Evolutionary conservation across 2,329 filamentous ascomycete genomes (phyloP).

Genomic region (Xylaria sp.): DNA sequence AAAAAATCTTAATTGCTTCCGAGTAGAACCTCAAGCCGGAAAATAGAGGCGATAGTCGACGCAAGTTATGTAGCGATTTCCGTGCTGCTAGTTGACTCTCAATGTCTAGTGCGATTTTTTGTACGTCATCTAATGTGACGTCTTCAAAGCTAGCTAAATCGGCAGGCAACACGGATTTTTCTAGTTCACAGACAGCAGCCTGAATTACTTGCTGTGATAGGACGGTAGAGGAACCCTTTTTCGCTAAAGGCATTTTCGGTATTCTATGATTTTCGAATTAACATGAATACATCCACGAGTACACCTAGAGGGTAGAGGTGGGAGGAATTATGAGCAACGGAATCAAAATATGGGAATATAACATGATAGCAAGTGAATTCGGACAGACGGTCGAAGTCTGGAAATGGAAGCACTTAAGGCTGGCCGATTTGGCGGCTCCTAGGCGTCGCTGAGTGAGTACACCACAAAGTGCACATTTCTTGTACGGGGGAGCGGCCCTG

Average conservation of each 20-base stretch:
- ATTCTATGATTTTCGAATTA: neutral
- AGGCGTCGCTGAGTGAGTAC: too few species aligned
- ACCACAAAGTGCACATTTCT: too few species aligned
- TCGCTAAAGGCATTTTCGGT: neutral
- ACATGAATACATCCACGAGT: neutral
- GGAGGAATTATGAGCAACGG: too few species aligned
- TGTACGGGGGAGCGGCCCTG: too few species aligned
- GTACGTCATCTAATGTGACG: conserved; percentile 3
- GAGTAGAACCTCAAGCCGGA: conserved; percentile 45
- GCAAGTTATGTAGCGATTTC: conserved; percentile 43
- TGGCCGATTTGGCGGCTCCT: too few species aligned
- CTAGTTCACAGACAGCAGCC: neutral
- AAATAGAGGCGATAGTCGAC: conserved; percentile 45
- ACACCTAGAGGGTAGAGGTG: neutral
- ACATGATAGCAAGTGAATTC: too few species aligned
- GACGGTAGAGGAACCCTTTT: neutral
- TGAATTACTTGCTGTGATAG: neutral
- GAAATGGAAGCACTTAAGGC: too few species aligned
- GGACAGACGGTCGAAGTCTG: too few species aligned
- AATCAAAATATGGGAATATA: too few species aligned
- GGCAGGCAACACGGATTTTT: neutral
- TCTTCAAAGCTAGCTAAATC: neutral
- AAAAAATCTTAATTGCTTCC: conserved; percentile 45
- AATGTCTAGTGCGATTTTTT: conserved; percentile 1
- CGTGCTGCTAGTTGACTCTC: conserved; percentile 24